phyloP scores from a whole-genome alignment of 2,329 filamentous ascomycete species.

The Chaetomium globosum region DNA sequence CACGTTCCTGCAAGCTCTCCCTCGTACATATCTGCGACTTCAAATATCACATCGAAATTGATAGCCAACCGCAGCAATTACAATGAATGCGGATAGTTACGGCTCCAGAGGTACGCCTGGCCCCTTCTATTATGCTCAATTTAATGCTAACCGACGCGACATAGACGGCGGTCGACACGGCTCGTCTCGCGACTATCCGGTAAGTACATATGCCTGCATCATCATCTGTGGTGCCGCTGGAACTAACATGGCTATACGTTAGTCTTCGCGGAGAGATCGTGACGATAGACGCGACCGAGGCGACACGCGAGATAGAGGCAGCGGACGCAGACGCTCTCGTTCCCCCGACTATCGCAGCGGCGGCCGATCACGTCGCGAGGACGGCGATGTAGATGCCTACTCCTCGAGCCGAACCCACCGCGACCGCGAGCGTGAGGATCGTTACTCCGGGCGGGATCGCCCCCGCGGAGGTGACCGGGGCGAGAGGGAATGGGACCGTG shows the following conservation, averaged over 20 bases:
- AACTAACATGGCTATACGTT: slow-evolving; percentile 9
- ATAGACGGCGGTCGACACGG: slow-evolving; percentile 55
- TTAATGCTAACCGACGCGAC: slow-evolving; percentile 35
- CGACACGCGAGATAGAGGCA: slow-evolving; percentile 42
- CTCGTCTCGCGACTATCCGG: slow-evolving; percentile 57
- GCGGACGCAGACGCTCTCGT: slow-evolving; percentile 75
- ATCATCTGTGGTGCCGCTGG: not conserved
- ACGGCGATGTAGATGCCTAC: slow-evolving; percentile 75
- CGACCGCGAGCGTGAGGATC: slow-evolving; percentile 89
- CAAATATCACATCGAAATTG: slow-evolving; percentile 24
- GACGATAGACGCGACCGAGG: slow-evolving; percentile 41
- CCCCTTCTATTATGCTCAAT: slow-evolving; percentile 34
- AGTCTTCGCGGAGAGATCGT: slow-evolving; percentile 42
- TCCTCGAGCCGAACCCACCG: slow-evolving; percentile 90
- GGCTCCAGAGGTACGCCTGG: slow-evolving; percentile 68
- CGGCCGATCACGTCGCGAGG: slow-evolving; percentile 69
- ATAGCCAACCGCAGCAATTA: slow-evolving; percentile 17
- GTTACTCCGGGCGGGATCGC: slow-evolving; percentile 73
- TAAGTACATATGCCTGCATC: slow-evolving; percentile 43
- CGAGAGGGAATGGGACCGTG: slow-evolving; percentile 77
- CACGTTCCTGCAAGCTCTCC: slow-evolving; percentile 8
- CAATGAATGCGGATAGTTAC: slow-evolving; percentile 86
- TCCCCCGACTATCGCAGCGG: slow-evolving; percentile 67
- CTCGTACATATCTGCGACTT: slow-evolving; percentile 11
- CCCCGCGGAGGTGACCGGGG: slow-evolving; percentile 52